Evolutionary conservation across 2,329 filamentous ascomycete genomes (phyloP).

Genomic region (Colletotrichum noveboracense): DNA sequence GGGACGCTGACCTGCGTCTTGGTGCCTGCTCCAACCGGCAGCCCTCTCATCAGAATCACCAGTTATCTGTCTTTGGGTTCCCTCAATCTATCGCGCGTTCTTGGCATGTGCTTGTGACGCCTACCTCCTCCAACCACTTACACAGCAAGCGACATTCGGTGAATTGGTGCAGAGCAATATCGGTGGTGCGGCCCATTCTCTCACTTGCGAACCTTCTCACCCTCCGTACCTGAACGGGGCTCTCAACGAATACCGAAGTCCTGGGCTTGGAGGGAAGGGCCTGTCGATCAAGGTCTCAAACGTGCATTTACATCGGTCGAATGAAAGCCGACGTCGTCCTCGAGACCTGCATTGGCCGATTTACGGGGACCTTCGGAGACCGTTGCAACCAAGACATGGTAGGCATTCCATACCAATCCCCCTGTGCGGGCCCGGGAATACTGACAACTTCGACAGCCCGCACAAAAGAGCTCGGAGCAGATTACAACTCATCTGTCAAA

Average conservation of each 20-base stretch:
- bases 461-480: neutral
- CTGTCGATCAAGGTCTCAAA: constrained; percentile 25
- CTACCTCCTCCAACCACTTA: neutral
- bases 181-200: neutral
- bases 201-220: neutral
- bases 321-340: neutral
- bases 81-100: neutral
- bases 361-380: constrained; percentile 6
- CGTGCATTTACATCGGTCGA: constrained; percentile 16
- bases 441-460: neutral
- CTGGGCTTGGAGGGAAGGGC: constrained; percentile 27
- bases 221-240: neutral
- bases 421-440: neutral
- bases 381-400: constrained; percentile 9
- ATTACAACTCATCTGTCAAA: neutral
- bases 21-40: neutral
- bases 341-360: constrained; percentile 20
- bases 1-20: constrained; percentile 12
- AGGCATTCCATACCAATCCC: neutral
- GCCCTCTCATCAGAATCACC: neutral
- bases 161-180: neutral
- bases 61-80: neutral
- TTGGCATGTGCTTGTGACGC: neutral
- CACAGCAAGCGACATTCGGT: neutral
- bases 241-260: constrained; percentile 13